Evolutionary conservation across 169 alveolate species (phyloP).

Genomic region (Babesia gibsoni): DNA sequence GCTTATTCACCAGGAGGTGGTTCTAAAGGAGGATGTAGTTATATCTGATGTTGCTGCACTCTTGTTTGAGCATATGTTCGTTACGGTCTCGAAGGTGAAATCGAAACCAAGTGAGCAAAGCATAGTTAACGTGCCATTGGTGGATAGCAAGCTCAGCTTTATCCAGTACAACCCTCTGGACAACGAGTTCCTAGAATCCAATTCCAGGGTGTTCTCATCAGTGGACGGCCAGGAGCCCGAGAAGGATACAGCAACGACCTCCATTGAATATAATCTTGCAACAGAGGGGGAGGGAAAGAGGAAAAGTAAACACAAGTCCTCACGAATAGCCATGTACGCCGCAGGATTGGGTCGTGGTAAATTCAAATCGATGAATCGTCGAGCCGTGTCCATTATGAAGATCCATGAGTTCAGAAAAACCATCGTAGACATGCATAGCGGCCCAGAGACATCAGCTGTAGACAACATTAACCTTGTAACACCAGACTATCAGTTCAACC

Average conservation of each 20-base stretch:
- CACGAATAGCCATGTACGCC: neutral
- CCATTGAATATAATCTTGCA: neutral
- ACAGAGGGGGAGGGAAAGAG: neutral
- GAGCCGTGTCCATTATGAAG: conserved; percentile 4
- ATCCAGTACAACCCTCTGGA: neutral
- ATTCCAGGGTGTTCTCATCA: too few species aligned
- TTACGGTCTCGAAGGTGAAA: neutral
- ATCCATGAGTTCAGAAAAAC: conserved; percentile 7
- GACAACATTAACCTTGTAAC: neutral
- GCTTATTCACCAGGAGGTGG: conserved; percentile 52
- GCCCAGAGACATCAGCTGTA: neutral
- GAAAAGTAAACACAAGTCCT: neutral
- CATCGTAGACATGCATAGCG: neutral
- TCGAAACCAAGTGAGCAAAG: neutral
- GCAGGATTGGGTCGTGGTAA: neutral
- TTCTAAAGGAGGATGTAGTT: conserved; percentile 22
- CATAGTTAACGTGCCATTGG: neutral
- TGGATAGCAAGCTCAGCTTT: neutral
- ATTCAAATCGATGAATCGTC: neutral
- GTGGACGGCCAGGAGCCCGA: neutral
- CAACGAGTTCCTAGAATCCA: too few species aligned
- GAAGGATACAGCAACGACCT: neutral
- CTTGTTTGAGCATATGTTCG: conserved; percentile 59
- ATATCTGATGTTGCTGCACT: conserved; percentile 19
- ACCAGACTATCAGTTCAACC: conserved; percentile 15